These are phyloP conservation scores for Fusarium clavum DNA, from an alignment of 2,329 filamentous ascomycete genomes.

Conservation along the genomic window DNA sequence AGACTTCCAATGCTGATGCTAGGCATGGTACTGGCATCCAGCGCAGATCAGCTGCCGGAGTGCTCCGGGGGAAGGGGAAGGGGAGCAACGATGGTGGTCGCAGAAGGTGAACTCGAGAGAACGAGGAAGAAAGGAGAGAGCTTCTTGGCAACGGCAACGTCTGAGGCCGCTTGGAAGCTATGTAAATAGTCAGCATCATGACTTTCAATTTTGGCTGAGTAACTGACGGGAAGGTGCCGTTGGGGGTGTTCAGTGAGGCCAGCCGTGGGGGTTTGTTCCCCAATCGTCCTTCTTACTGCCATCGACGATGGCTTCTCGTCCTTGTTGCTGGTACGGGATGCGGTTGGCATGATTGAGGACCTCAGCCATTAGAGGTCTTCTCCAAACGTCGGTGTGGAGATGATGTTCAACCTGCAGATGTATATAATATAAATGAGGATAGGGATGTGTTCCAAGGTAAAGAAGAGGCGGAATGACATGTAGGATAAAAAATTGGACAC, in stretches of 20 bases:
- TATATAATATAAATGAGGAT: background rate
- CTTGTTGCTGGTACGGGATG: too few relatives aligned
- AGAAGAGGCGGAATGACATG: background rate
- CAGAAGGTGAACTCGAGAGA: background rate
- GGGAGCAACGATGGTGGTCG: background rate
- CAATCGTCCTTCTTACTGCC: too few relatives aligned
- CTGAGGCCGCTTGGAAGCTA: background rate
- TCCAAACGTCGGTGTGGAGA: background rate
- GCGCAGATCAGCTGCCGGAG: background rate
- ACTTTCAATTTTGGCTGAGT: background rate
- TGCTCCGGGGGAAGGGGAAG: background rate
- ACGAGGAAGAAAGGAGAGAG: background rate
- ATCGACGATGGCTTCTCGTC: too few relatives aligned
- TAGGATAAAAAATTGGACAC: fast-evolving
- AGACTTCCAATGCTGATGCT: background rate
- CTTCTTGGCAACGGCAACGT: background rate
- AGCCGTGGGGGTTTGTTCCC: too few relatives aligned
- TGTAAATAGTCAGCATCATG: background rate
- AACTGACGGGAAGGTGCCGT: background rate
- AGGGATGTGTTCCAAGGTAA: background rate
- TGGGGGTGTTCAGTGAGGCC: background rate
- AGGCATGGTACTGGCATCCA: background rate
- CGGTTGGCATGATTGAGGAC: too few relatives aligned
- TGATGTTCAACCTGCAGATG: background rate
- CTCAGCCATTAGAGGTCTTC: too few relatives aligned